Percentiles rank a stretch among this genome's conserved stretches.
Conservation (phyloP, 805 yeast species). For the Pichia rugopelliculosa region DNA sequence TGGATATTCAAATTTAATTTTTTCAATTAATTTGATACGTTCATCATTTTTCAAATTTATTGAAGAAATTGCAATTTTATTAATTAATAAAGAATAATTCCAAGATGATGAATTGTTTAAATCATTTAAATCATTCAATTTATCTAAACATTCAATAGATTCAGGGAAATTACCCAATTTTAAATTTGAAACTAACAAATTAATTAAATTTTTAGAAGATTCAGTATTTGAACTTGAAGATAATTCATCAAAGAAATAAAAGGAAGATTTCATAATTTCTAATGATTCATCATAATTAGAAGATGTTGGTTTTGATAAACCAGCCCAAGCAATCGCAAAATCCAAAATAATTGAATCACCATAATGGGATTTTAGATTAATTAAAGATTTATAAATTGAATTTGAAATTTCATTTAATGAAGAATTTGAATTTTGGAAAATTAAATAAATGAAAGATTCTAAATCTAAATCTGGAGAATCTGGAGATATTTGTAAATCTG, state of each 20-base stretch:
- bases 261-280: conserved; percentile 39
- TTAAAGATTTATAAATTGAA: conserved; percentile 14
- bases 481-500: neutral
- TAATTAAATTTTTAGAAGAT: conserved; percentile 41
- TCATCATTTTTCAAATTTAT: conserved; percentile 36
- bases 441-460: conserved; percentile 34
- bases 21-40: conserved; percentile 19
- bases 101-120: conserved; percentile 12
- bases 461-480: conserved; percentile 11
- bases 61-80: conserved; percentile 55
- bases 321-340: conserved; percentile 66
- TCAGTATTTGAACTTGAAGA: conserved; percentile 47
- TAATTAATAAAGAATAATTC: conserved; percentile 48
- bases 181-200: conserved; percentile 67
- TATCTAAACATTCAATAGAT: conserved; percentile 56
- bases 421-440: conserved; percentile 35
- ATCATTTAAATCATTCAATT: conserved; percentile 14
- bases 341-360: conserved; percentile 73
- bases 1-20: conserved; percentile 42
- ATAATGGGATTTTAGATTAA: conserved; percentile 39
- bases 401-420: conserved; percentile 24
- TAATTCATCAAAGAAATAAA: conserved; percentile 76
- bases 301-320: conserved; percentile 31
- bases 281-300: conserved; percentile 10
- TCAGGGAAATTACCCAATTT: conserved; percentile 78